Evolutionary conservation across 805 yeast genomes (phyloP), one percentile per base, ranked within the genome.

Genomic region (Pichia occidentalis): DNA sequence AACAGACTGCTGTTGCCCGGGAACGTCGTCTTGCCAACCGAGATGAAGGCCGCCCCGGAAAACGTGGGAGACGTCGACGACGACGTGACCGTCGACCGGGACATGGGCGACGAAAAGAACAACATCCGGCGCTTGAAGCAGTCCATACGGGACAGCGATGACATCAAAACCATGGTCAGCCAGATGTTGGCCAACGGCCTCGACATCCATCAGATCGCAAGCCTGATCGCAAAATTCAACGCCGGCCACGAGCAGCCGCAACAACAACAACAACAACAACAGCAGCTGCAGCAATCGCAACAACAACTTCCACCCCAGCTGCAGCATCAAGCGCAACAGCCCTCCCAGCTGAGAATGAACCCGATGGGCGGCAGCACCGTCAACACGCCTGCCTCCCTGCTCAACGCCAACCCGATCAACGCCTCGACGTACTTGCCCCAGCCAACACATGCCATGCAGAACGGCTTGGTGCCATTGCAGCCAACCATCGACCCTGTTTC

Each of bases 11-110:
- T 56, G 33, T 49, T 78, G 26, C 85, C 85, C 7, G 58, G 68
- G 4, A 70, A 75, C 49, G 83, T 78, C n/a, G 63, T 64, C 26
- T 46, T 78, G 18, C 85, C 85, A 3, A 61, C 59, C 22, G 77
- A 70, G 43, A 65, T 71, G 64, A 28, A 54, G 33, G 38, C 40
- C 20, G 45, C 52, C 18, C 32, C 32, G 7, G 32, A 27, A 16
- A 34, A 21, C n/a, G 13, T 34, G 4, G 37, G 37, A 12, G 37
- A 34, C 18, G 11, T 34, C 2, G 32, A 27, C 7, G 29, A 34
- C 18, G 32, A 27, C 12, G 13, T 28, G 1, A 32, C 27, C n/a
- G 11, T 23, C 27, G 30, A 29, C 19, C 27, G 16, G 17, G 29
- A 35, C 17, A 9, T 28, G 13, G 32, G 22, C 19, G 32, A 35